These are phyloP conservation scores for Biscogniauxia sp. DNA, from an alignment of 2,329 filamentous ascomycete genomes.

Conservation along the genomic window DNA sequence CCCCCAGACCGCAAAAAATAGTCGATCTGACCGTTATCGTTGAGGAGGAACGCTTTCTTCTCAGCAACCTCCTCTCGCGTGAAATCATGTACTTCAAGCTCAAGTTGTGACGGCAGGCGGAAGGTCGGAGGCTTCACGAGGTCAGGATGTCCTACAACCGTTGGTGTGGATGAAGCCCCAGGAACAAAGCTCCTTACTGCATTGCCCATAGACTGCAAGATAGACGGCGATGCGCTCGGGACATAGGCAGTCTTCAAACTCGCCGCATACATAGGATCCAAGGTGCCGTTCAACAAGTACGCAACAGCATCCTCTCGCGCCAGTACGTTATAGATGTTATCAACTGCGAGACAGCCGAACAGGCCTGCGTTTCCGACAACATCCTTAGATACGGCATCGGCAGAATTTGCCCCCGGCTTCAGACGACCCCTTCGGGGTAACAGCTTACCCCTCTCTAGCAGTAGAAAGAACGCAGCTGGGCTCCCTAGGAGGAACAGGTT, in stretches of 20 bases:
- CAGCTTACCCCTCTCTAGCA: slow-evolving; percentile 72
- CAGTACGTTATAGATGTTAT: slow-evolving; percentile 96
- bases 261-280: slow-evolving; percentile 76
- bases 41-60: slow-evolving; percentile 80
- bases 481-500: slow-evolving; percentile 89
- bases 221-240: slow-evolving; percentile 66
- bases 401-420: slow-evolving; percentile 71
- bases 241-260: slow-evolving; percentile 76
- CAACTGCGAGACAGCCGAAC: slow-evolving; percentile 88
- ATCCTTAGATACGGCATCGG: slow-evolving; percentile 52
- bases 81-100: slow-evolving; percentile 95
- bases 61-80: slow-evolving; percentile 89
- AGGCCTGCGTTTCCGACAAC: slow-evolving; percentile 76
- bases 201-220: slow-evolving; percentile 63
- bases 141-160: slow-evolving; percentile 27
- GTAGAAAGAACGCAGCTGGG: slow-evolving; percentile 86
- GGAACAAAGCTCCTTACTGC: slow-evolving; percentile 63
- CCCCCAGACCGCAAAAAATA: slow-evolving; percentile 81
- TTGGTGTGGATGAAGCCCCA: slow-evolving; percentile 37
- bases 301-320: slow-evolving; percentile 72
- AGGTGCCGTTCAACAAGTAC: slow-evolving; percentile 86
- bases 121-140: slow-evolving; percentile 38
- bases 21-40: slow-evolving; percentile 96
- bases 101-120: slow-evolving; percentile 65
- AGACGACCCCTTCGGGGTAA: slow-evolving; percentile 71